A percentile compares a stretch with the other conserved stretches of the same genome.
These are phyloP conservation scores for Ganoderma multipileum DNA, from an alignment of 1,284 basidiomycete genomes.

Conservation along the genomic window DNA sequence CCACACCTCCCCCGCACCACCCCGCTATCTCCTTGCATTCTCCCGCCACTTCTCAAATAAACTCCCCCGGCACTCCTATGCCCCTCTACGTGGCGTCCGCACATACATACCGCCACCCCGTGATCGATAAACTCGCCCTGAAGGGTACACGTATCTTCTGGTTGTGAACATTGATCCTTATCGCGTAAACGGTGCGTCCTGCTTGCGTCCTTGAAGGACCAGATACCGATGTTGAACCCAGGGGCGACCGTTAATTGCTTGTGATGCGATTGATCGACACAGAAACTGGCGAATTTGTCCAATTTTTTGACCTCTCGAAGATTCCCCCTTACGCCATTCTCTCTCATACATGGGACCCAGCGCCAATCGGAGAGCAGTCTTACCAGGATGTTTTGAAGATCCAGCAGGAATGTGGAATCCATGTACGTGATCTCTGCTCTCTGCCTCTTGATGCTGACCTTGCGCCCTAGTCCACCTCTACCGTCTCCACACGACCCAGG, in stretches of 20 bases:
- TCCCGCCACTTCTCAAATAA: too few species aligned
- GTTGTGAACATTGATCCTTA: too few species aligned
- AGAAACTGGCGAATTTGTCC: neutral
- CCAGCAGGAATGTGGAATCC: neutral
- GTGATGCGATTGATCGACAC: neutral
- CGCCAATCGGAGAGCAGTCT: constrained; percentile 1
- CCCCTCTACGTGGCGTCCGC: too few species aligned
- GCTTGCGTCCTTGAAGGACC: neutral
- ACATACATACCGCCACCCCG: too few species aligned
- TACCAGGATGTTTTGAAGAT: constrained; percentile 4
- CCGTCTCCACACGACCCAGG: too few species aligned
- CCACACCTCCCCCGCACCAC: too few species aligned
- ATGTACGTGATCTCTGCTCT: neutral
- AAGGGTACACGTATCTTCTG: too few species aligned
- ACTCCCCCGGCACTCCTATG: too few species aligned
- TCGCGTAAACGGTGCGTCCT: neutral
- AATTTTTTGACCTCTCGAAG: neutral
- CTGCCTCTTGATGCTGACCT: neutral
- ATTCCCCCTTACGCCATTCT: neutral
- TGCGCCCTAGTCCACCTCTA: too few species aligned
- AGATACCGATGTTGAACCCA: neutral
- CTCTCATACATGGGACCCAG: neutral
- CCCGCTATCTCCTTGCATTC: too few species aligned
- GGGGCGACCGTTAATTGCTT: neutral
- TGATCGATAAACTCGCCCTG: too few species aligned